A percentile compares a stretch with the other conserved stretches of the same genome.
phyloP scores from a whole-genome alignment of 352 stramenopile species.

The Pythium sukuiense region DNA sequence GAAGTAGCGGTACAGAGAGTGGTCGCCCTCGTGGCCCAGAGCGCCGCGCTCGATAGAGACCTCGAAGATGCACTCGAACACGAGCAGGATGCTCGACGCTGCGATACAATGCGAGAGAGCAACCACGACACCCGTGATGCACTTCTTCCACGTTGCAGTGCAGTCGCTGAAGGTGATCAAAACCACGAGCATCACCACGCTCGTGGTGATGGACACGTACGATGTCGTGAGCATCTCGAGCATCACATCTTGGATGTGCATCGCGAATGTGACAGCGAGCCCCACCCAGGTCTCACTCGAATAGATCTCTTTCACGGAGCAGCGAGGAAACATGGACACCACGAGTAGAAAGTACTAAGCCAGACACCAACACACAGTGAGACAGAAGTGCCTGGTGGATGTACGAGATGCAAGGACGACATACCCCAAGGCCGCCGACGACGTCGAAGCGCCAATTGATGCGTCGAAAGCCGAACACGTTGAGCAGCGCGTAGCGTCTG shows the following conservation, averaged over 20 bases:
- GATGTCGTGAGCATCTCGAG: slow-evolving; percentile 74
- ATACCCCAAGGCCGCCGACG: slow-evolving; percentile 80
- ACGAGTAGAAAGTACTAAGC: slow-evolving; percentile 88
- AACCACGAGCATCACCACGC: slow-evolving; percentile 52
- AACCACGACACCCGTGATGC: slow-evolving; percentile 45
- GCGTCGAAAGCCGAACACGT: slow-evolving; percentile 88
- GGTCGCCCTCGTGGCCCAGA: slow-evolving; percentile 58
- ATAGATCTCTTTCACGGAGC: slow-evolving; percentile 76
- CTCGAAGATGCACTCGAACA: slow-evolving; percentile 82
- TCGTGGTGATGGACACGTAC: slow-evolving; percentile 71
- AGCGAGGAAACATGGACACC: slow-evolving; percentile 92
- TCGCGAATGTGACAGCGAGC: slow-evolving; percentile 41
- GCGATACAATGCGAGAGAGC: slow-evolving; percentile 61
- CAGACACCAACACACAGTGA: not conserved
- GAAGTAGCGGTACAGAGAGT: slow-evolving; percentile 82
- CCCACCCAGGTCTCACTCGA: slow-evolving; percentile 47
- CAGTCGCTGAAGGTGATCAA: slow-evolving; percentile 76
- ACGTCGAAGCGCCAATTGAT: slow-evolving; percentile 94
- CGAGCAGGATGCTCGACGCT: slow-evolving; percentile 69
- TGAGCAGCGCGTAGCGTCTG: slow-evolving; percentile 82
- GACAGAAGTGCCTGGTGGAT: not conserved
- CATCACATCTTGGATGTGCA: slow-evolving; percentile 56
- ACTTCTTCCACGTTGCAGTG: slow-evolving; percentile 61
- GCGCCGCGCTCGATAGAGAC: slow-evolving; percentile 61
- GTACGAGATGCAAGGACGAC: slow-evolving; percentile 13